Evolutionary conservation across 495 filamentous ascomycete species (phyloP), one percentile per base, ranked within the genome.

Genomic region (Penicillium cataractarum): DNA sequence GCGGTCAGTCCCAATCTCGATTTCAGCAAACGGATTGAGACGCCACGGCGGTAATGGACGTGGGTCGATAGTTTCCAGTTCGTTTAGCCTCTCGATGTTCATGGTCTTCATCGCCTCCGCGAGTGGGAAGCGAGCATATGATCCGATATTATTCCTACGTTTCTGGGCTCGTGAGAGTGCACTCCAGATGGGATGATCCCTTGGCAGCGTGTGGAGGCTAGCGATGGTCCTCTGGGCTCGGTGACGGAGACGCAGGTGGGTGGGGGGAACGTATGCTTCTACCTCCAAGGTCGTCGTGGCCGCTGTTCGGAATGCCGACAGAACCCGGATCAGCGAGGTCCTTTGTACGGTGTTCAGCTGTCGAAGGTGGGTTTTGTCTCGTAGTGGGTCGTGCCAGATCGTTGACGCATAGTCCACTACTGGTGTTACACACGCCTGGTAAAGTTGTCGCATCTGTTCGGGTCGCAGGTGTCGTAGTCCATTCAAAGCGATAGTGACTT

Each of bases 11-110:
- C 61, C 63, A 21, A 73, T 48, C 24, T 63, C 61, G n/a, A 73
- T 73, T 42, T 69, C 59, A 22, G 58, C 29, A 40, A 73, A 73
- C 19, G 57, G 37, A n/a, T 67, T 31, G 3, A 13, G 26, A 31
- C 65, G 62, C 70, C 58, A 72, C n/a, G 60, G 65, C 21, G 65
- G 52, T 52, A 61, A 55, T 33, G 68, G 68, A 4, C 44, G 31
- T 60, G 61, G 61, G 55, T 69, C 61, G 19, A 71, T 73, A 42
- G 50, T 73, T 39, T 73, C 63, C 2, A 71, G 49, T 44, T n/a
- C 52, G 0, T 39, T n/a, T n/a, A 66, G 46, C 22, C 64, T 58
- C 3, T 49, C 33, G 0, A 60, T 19, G 54, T 69, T 60, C 31
- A 66, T 66, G 5, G 55, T 66, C 31, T 59, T 40, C 1, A 66